These are phyloP conservation scores for Didymellaceae sp. DNA, from an alignment of 2,329 filamentous ascomycete species.

Conservation along the genomic window DNA sequence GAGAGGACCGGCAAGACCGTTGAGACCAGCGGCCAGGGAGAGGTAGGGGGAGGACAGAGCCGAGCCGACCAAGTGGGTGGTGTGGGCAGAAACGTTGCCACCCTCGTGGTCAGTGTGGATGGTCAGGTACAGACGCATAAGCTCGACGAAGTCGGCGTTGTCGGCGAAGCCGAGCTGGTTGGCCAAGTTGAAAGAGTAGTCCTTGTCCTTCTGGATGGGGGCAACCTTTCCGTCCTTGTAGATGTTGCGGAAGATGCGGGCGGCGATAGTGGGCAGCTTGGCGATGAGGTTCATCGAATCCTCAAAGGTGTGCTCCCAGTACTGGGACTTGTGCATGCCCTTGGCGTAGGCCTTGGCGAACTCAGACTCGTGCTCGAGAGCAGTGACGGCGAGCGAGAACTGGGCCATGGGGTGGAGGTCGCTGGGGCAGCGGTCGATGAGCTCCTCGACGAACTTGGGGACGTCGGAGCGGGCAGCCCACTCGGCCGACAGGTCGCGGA, in stretches of 20 bases:
- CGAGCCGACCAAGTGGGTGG: slow-evolving; percentile 95
- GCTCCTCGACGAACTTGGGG: slow-evolving; percentile 98
- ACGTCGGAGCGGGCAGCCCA: slow-evolving; percentile 97
- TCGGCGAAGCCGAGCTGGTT: slow-evolving; percentile 97
- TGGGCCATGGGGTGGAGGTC: slow-evolving; percentile 99
- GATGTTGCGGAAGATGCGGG: slow-evolving; percentile 99
- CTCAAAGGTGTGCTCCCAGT: slow-evolving; percentile 99
- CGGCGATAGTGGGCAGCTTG: slow-evolving; percentile 97
- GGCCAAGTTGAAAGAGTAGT: slow-evolving; percentile 99
- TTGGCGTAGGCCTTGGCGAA: slow-evolving; percentile 99
- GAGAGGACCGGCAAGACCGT: slow-evolving; percentile 96
- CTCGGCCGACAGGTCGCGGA: slow-evolving; percentile 96
- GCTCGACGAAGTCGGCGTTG: slow-evolving; percentile 96
- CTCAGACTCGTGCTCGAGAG: slow-evolving; percentile 96
- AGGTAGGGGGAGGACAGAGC: slow-evolving; percentile 98
- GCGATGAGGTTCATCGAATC: slow-evolving; percentile 99
- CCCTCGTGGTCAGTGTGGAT: slow-evolving; percentile 99
- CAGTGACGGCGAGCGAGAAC: slow-evolving; percentile 96
- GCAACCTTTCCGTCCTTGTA: slow-evolving; percentile 99
- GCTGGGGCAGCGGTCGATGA: slow-evolving; percentile 99
- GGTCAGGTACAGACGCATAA: slow-evolving; percentile 98
- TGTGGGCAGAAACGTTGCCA: slow-evolving; percentile 98
- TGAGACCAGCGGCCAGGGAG: slow-evolving; percentile 93
- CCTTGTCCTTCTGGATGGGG: slow-evolving; percentile 96
- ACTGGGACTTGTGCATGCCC: slow-evolving; percentile 99